Evolutionary conservation across 1,139 yeast species (phyloP), one percentile per base, ranked within the genome.

Genomic region (Pichia sp.): DNA sequence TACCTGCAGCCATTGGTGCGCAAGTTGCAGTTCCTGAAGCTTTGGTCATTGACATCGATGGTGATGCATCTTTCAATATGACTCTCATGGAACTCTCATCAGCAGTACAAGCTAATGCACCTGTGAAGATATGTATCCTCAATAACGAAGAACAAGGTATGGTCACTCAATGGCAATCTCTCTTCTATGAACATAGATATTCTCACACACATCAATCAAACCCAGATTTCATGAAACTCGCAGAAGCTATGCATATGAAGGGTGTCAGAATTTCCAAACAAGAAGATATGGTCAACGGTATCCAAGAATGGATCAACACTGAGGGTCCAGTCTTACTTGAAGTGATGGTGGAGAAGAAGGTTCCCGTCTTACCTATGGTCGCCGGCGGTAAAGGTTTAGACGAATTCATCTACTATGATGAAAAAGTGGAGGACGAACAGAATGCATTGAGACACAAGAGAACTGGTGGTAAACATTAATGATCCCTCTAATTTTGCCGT

Each of bases 121-220:
- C 96, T 45, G 79, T 91, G 48, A 91, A 91, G 69, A 73, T 85
- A 42, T 72, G 88, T 62, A 79, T 91, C 39, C 71, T 91, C 58
- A 91, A 91, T 63, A 91, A 91, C 61, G 97, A 88, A 67, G 98
- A 91, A 67, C 98, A 91, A 69, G 98, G 98, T 59, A 91, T 91
- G 98, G 98, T 91, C 41, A 91, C 97, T 16, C 98, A 91, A 65
- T 91, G 98, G 98, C 98, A 91, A 67, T 83, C 96, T 14, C 69
- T 91, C 47, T 91, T 91, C 69, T 91, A 91, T 64, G 95, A 91
- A 62, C 91, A 91, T 63, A 80, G 98, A 66, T 91, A 85, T 61
- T 73, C 96, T 10, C 97, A 91, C 64, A 88, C 98, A 16, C 97
- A 91, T 66, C 98, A 91, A 66, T 61, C 74, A 48, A 88, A 88